phyloP scores from a whole-genome alignment of 2,329 filamentous ascomycete species.

The Bipolaris cookei region DNA sequence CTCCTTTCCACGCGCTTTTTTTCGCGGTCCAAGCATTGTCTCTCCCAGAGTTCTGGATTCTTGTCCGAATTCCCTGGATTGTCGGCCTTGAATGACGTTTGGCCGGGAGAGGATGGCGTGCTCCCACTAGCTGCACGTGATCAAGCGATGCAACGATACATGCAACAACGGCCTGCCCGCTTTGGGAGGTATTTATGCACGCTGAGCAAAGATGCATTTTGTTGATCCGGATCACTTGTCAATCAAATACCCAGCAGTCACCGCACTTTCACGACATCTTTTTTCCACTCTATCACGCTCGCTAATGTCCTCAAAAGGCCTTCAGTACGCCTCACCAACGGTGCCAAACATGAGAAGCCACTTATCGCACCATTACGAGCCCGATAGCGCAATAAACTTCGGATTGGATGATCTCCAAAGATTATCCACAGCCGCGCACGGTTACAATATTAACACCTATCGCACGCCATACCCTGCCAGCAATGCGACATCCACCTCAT shows the following conservation, averaged over 20 bases:
- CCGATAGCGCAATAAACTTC: slow-evolving; percentile 27
- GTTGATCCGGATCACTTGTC: neutral
- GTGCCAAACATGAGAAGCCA: slow-evolving; percentile 41
- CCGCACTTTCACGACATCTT: slow-evolving; percentile 1
- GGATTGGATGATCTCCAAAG: slow-evolving; percentile 40
- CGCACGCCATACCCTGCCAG: slow-evolving; percentile 44
- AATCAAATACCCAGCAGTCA: slow-evolving; percentile 12
- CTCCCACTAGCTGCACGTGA: slow-evolving; percentile 30
- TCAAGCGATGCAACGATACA: slow-evolving; percentile 13
- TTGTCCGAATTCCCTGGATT: slow-evolving; percentile 19
- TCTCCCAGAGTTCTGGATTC: slow-evolving; percentile 16
- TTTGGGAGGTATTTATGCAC: slow-evolving; percentile 30
- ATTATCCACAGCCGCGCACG: slow-evolving; percentile 37
- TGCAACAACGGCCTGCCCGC: slow-evolving; percentile 18
- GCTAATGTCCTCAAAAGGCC: slow-evolving; percentile 39
- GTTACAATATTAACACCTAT: slow-evolving; percentile 35
- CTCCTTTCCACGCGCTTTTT: slow-evolving; percentile 4
- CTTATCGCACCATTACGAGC: slow-evolving; percentile 33
- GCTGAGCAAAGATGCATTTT: slow-evolving; percentile 10
- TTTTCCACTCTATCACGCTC: slow-evolving; percentile 13
- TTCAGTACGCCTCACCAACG: slow-evolving; percentile 36
- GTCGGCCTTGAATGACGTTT: slow-evolving; percentile 33
- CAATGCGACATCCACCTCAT: slow-evolving; percentile 38
- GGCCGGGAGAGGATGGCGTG: slow-evolving; percentile 27
- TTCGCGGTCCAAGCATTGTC: slow-evolving; percentile 5